Percentiles rank a stretch among this genome's conserved stretches.
Evolutionary conservation across 176 grass and related monocot species (phyloP).

Genomic region (Aegilops tauschii): DNA sequence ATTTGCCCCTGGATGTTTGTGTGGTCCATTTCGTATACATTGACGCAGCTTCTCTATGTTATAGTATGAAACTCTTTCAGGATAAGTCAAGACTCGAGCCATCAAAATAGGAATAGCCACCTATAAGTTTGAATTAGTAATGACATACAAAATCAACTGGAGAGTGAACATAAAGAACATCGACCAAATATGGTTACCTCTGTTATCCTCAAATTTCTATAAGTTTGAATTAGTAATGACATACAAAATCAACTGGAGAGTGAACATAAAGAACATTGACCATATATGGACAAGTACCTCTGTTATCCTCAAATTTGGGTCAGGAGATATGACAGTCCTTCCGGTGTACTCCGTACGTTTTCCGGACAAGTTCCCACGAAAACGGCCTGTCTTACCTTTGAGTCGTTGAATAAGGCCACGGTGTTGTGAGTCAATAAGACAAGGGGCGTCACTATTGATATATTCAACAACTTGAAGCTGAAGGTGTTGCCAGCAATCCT

Average conservation of each 20-base stretch:
- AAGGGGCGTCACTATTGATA: slow-evolving; percentile 88
- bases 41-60: slow-evolving; percentile 93
- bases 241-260: neutral
- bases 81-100: slow-evolving; percentile 84
- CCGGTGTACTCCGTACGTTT: slow-evolving; percentile 97
- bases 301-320: slow-evolving; percentile 97
- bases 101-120: slow-evolving; percentile 91
- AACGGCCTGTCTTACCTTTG: slow-evolving; percentile 91
- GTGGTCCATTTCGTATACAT: slow-evolving; percentile 78
- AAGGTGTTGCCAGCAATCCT: slow-evolving; percentile 84
- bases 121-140: slow-evolving; percentile 40
- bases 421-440: slow-evolving; percentile 66
- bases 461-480: slow-evolving; percentile 92
- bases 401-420: slow-evolving; percentile 87
- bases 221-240: too few relatives aligned
- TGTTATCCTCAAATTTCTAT: slow-evolving; percentile 82
- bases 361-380: slow-evolving; percentile 96
- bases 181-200: slow-evolving; percentile 48
- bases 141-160: slow-evolving; percentile 1
- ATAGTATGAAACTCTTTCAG: slow-evolving; percentile 78
- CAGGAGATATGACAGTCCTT: slow-evolving; percentile 97
- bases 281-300: slow-evolving; percentile 47
- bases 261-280: slow-evolving; percentile 25
- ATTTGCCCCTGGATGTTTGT: slow-evolving; percentile 95
- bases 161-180: slow-evolving; percentile 18